Base-by-base conservation (phyloP, 805 yeast genomes). In the Yarrowia sp. region DNA sequence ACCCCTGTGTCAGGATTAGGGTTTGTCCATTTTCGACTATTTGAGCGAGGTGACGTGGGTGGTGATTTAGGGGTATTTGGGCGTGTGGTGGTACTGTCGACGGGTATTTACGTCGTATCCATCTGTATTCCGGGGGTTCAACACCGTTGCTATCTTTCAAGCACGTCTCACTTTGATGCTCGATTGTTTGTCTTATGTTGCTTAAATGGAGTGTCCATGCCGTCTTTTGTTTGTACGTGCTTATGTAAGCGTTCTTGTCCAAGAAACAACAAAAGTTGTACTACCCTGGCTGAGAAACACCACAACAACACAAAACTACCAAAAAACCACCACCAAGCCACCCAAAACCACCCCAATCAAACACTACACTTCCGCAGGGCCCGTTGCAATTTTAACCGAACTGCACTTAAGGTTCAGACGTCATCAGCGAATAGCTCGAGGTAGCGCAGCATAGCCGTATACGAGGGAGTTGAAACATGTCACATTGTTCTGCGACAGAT, bases 1-100 rank as follows among this genome's bases (percentile, higher is more conserved):
- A 14, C 38, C 55, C 55, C 55, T 32, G 36, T 47, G 36, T 32
- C 38, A 31, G 55, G 55, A 24, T 51, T 51, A 51, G 58, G 58
- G 42, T 5, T 2, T n/a, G n/a, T 19, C 55, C n/a, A 6, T 21
- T 47, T 31, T 47, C 38, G 38, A 4, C 38, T 6, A 44, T 18
- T 29, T 13, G 18, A 44, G 51, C 51, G 51, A 44, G 19, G 13
- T 19, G 51, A 27, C 25, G 33, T 29, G 35, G 25, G 6, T 16
- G 33, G 10, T 16, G 10, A 6, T 2, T n/a, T 16, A 10, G 33
- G 32, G 27, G 3, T 24, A 6, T 7, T 14, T 14, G 6, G 9
- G 18, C 16, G 13, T 29, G 12, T 14, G 9, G 2, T 22, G 47
- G 29, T 27, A 27, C 29, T 27, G 29, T 27, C 29, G n/a, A n/a